Evolutionary conservation across 176 grass and related monocot genomes (phyloP).

Genomic region (Hsuehochloa calcarea): DNA sequence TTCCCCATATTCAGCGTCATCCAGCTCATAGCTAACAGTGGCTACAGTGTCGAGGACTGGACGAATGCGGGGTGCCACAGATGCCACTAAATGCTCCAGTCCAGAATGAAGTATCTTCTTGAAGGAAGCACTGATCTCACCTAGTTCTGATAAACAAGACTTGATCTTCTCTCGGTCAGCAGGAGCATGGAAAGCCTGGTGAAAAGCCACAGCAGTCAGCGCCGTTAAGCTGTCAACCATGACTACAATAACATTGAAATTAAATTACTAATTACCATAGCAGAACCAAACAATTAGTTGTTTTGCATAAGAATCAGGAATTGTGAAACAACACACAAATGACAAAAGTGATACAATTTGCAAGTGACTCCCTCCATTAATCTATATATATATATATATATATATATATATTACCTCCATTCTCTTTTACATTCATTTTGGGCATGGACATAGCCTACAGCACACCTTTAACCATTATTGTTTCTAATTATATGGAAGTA

Average conservation of each 20-base stretch:
- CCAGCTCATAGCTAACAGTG: conserved; percentile 81
- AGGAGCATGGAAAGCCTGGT: conserved; percentile 71
- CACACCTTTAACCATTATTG: background rate
- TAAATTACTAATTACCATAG: conserved; percentile 19
- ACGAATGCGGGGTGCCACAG: conserved; percentile 65
- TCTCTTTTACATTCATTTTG: background rate
- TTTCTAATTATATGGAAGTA: background rate
- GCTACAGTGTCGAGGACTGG: conserved; percentile 78
- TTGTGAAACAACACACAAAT: background rate
- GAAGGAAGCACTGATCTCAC: conserved; percentile 71
- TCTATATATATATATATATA: background rate
- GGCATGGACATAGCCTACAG: background rate
- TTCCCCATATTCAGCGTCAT: conserved; percentile 82
- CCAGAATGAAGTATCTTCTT: conserved; percentile 81
- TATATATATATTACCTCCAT: background rate
- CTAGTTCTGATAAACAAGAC: conserved; percentile 81
- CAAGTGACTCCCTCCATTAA: background rate
- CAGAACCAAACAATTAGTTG: background rate
- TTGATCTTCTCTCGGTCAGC: conserved; percentile 93
- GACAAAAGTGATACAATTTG: background rate
- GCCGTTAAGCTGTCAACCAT: background rate
- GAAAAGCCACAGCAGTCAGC: conserved; percentile 20
- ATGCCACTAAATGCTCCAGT: conserved; percentile 77
- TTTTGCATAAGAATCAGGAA: background rate
- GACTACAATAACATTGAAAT: background rate